Evolutionary conservation across 371 early-diverging fungal genomes (phyloP), one percentile per base, ranked within the genome.

Genomic region (Mortierella polycephala): DNA sequence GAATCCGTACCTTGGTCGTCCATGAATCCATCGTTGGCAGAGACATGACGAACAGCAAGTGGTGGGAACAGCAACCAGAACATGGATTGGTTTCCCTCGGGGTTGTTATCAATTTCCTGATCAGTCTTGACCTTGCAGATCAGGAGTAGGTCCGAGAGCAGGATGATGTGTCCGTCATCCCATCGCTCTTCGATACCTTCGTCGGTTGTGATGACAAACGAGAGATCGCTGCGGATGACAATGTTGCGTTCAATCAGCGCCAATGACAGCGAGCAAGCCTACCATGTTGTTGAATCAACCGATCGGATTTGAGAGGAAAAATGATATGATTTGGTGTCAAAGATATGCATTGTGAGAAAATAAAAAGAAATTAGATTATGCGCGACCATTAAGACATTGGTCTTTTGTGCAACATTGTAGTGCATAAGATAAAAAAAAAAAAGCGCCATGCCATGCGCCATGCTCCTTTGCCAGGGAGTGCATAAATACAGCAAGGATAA

Each of bases 1-100:
- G 0, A 30, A 30, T 30, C 30, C 30, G 4, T 64, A 76, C 77
- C 77, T 21, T 69, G 37, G 3, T 73, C 80, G 8, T 69, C 63
- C 8, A 66, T n/a, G 12, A 73, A 62, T 18, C 70, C 73, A 44
- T 79, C 80, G 21, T 52, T 50, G 30, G 80, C 80, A 30, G 53
- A 57, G 18, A 79, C 74, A 49, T 79, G 80, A 66, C 80, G 73
- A 37, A 79, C 69, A 1, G 80, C 80, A 9, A 79, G 53, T 30
- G 80, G 80, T 46, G 80, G 80, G 57, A 79, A 79, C 42, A 79
- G 42, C 13, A 79, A 60, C 80, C 80, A 79, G 66, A 69, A 66
- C 39, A 39, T 37, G 2, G 80, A 79, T 11, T 66, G 49, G 30
- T 73, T 56, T 1, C 70, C 80, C 14, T 79, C 80, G 6, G 73